These are phyloP conservation scores for Fusarium gaditjirri DNA, from an alignment of 2,329 filamentous ascomycete genomes.

Conservation along the genomic window DNA sequence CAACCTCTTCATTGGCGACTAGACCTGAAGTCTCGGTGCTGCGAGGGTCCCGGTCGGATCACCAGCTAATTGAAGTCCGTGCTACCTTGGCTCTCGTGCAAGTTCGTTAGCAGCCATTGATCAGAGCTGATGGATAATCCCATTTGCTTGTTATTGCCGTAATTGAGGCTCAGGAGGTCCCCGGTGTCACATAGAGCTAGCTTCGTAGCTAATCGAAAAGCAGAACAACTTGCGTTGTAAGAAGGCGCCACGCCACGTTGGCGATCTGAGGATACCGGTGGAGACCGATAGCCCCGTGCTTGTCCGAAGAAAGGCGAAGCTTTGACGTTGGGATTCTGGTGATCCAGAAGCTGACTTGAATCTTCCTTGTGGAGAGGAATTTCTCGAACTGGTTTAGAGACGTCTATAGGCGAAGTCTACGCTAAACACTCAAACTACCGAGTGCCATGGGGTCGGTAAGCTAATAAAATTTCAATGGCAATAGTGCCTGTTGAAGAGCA, in stretches of 20 bases:
- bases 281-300: not conserved
- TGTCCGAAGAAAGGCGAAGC: not conserved
- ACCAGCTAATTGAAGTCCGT: conserved; percentile 17
- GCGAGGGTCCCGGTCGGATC: conserved; percentile 35
- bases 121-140: conserved; percentile 27
- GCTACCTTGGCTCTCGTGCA: not conserved
- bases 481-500: not conserved
- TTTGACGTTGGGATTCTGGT: not conserved
- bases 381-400: conserved; percentile 2
- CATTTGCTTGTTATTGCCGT: conserved; percentile 25
- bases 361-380: conserved; percentile 5
- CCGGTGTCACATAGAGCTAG: conserved; percentile 15
- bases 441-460: conserved; percentile 25
- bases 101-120: conserved; percentile 17
- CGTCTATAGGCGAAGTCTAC: not conserved
- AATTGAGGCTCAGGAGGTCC: conserved; percentile 31
- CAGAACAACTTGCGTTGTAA: conserved; percentile 12
- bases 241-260: not conserved
- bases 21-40: conserved; percentile 10
- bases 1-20: conserved; percentile 27
- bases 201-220: conserved; percentile 20
- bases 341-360: not conserved
- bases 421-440: not conserved
- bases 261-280: conserved; percentile 5
- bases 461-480: conserved; percentile 2